These are phyloP conservation scores for Blastomyces emzantsi DNA, from an alignment of 2,329 filamentous ascomycete species.

Conservation along the genomic window DNA sequence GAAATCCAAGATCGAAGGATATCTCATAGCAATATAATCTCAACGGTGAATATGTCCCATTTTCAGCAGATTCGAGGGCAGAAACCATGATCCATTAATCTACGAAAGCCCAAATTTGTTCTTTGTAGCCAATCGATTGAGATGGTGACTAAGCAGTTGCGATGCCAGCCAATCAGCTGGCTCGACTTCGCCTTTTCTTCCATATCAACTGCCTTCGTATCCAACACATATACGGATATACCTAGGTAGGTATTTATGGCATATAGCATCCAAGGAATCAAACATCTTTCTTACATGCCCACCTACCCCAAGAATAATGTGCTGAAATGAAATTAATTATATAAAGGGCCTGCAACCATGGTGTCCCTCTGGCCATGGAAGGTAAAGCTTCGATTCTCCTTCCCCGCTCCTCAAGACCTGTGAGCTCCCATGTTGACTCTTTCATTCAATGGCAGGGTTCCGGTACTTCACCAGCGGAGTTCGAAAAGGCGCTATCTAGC, in stretches of 20 bases:
- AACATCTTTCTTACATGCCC: neutral
- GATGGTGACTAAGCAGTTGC: neutral
- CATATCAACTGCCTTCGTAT: neutral
- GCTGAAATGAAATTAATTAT: slow-evolving; percentile 6
- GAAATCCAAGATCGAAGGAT: no score
- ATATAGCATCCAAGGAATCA: neutral
- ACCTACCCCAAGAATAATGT: neutral
- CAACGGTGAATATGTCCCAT: no score
- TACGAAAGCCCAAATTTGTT: no score
- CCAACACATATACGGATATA: neutral
- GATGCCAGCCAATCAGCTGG: neutral
- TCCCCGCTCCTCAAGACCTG: neutral
- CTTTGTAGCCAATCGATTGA: neutral
- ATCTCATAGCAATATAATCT: no score
- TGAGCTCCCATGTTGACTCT: slow-evolving; percentile 2
- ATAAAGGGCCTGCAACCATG: slow-evolving; percentile 43
- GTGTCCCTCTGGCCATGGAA: slow-evolving; percentile 81
- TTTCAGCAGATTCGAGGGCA: no score
- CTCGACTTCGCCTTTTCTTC: neutral
- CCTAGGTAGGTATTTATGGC: no score
- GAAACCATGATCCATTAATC: no score
- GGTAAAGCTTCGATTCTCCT: slow-evolving; percentile 38
- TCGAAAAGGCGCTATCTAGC: slow-evolving; percentile 80
- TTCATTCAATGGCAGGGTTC: slow-evolving; percentile 3
- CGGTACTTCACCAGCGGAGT: slow-evolving; percentile 60